Evolutionary conservation across 2,329 filamentous ascomycete genomes (phyloP).

Genomic region (Didymella pomorum): DNA sequence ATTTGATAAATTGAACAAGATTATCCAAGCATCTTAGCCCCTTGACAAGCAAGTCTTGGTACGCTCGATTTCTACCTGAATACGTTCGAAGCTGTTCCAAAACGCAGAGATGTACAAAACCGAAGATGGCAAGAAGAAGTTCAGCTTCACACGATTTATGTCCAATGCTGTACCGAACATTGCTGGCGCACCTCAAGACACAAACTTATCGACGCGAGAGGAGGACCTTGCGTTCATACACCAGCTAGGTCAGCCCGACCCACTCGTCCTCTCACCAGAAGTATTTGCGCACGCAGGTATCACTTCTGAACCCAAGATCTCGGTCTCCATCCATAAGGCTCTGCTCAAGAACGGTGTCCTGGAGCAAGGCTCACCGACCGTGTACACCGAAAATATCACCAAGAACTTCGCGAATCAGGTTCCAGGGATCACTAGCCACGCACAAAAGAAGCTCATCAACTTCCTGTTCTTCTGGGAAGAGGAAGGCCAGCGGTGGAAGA

Average conservation of each 20-base stretch:
- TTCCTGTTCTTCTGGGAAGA: constrained; percentile 20
- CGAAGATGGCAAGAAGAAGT: constrained; percentile 8
- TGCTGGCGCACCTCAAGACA: constrained; percentile 9
- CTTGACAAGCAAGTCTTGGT: neutral
- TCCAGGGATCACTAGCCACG: constrained; percentile 8
- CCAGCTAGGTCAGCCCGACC: constrained; percentile 10
- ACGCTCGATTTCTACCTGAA: no score
- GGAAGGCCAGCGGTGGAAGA: constrained; percentile 11
- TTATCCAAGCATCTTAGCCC: neutral
- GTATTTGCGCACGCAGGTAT: constrained; percentile 15
- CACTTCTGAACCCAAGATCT: constrained; percentile 7
- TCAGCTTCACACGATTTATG: constrained; percentile 19
- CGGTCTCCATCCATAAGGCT: constrained; percentile 3
- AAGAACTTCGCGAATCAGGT: constrained; percentile 14
- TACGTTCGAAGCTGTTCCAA: neutral
- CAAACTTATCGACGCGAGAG: neutral
- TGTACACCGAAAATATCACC: constrained; percentile 13
- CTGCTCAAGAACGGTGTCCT: constrained; percentile 12
- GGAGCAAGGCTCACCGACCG: neutral
- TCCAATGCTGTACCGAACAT: constrained; percentile 12
- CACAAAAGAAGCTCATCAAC: constrained; percentile 18
- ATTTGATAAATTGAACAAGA: neutral
- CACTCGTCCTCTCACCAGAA: constrained; percentile 8
- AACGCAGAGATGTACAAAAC: constrained; percentile 10
- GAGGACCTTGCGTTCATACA: constrained; percentile 15